phyloP scores from a whole-genome alignment of 768 basidiomycete species.

The Hypholoma fasciculare region DNA sequence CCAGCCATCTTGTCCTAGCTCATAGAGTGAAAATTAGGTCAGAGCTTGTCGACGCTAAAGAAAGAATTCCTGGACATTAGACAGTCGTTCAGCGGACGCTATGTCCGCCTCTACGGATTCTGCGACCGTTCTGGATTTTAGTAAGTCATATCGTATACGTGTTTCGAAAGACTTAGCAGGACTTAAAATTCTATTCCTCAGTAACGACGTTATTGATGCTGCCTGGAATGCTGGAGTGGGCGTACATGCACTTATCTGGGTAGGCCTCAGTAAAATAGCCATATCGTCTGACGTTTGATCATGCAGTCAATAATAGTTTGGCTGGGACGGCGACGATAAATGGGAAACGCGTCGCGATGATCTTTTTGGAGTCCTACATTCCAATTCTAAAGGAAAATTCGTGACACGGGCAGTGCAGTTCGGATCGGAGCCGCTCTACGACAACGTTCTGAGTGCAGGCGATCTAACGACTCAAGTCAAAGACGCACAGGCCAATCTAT shows the following conservation, averaged over 20 bases:
- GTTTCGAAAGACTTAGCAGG: not conserved
- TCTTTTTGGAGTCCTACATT: constrained; percentile 51
- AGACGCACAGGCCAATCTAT: constrained; percentile 47
- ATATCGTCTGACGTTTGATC: not conserved
- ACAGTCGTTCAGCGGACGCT: constrained; percentile 59
- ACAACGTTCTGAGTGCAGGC: constrained; percentile 48
- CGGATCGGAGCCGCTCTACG: constrained; percentile 70
- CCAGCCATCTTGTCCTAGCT: not conserved
- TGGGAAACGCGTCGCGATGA: constrained; percentile 57
- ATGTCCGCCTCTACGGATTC: constrained; percentile 57
- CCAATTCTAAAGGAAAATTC: constrained; percentile 62
- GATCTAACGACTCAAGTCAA: constrained; percentile 53
- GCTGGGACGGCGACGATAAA: constrained; percentile 44
- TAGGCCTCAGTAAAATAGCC: constrained; percentile 25
- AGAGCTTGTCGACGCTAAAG: constrained; percentile 48
- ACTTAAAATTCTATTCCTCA: constrained; percentile 12
- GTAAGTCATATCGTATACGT: constrained; percentile 25
- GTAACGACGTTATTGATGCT: constrained; percentile 62
- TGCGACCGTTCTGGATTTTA: constrained; percentile 49
- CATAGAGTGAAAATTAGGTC: constrained; percentile 41
- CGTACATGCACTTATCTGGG: constrained; percentile 76
- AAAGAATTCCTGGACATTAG: constrained; percentile 63
- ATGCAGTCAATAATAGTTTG: constrained; percentile 38
- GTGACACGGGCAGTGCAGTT: constrained; percentile 69
- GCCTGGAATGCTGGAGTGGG: constrained; percentile 70